Percentiles rank a stretch among this genome's conserved stretches.
These are phyloP conservation scores for Thalassiosira profunda DNA, from an alignment of 108 stramenopile genomes.

Conservation along the genomic window DNA sequence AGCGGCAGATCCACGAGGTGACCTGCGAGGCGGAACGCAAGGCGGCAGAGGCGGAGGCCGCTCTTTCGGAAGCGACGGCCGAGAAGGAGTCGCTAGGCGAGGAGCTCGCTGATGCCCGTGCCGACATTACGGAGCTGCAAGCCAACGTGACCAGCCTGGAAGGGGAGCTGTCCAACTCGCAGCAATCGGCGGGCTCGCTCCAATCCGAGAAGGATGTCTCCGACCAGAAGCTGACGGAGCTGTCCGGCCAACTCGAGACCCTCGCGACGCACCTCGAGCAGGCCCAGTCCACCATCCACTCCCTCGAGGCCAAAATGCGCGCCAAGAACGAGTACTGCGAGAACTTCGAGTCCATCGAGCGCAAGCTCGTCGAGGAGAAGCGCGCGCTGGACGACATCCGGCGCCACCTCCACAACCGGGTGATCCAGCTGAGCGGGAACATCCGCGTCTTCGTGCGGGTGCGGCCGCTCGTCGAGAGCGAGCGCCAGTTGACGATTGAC, in stretches of 20 bases:
- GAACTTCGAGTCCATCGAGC: constrained; percentile 68
- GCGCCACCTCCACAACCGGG: constrained; percentile 69
- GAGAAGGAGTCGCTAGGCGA: constrained; percentile 41
- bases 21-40: constrained; percentile 7
- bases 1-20: constrained; percentile 1
- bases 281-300: constrained; percentile 16
- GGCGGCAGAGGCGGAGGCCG: constrained; percentile 5
- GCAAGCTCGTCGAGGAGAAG: constrained; percentile 60
- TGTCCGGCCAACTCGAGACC: constrained; percentile 26
- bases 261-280: constrained; percentile 14
- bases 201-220: constrained; percentile 6
- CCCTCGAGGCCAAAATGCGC: constrained; percentile 20
- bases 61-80: background rate
- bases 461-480: constrained; percentile 58
- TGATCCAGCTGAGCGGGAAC: constrained; percentile 86
- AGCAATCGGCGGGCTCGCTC: constrained; percentile 17
- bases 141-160: constrained; percentile 4
- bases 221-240: constrained; percentile 18
- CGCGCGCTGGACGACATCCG: constrained; percentile 71
- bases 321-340: constrained; percentile 35
- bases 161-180: constrained; percentile 19
- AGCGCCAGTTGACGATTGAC: constrained; percentile 5
- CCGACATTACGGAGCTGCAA: constrained; percentile 13
- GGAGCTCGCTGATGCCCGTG: constrained; percentile 13
- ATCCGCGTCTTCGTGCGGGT: constrained; percentile 91